phyloP scores from a whole-genome alignment of 768 basidiomycete genomes.

The Erythrobasidium yunnanense region DNA sequence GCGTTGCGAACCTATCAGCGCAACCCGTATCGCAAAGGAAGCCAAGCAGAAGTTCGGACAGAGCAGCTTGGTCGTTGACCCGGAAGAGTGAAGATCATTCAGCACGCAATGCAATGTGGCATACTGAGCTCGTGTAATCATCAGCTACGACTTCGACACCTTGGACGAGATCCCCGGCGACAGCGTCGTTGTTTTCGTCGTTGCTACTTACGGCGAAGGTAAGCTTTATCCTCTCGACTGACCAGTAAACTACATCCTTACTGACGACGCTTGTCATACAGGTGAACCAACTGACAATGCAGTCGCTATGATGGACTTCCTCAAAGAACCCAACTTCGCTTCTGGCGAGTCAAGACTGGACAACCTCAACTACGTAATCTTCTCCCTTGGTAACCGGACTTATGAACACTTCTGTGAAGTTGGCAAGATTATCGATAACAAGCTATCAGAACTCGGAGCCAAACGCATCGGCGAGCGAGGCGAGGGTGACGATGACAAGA shows the following conservation, averaged over 20 bases:
- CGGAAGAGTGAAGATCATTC: conserved; percentile 56
- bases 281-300: conserved; percentile 93
- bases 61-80: conserved; percentile 90
- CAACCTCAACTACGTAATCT: conserved; percentile 87
- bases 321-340: conserved; percentile 76
- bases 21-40: conserved; percentile 93
- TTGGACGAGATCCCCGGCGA: conserved; percentile 82
- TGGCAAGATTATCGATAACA: conserved; percentile 62
- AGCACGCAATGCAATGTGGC: background rate
- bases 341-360: conserved; percentile 63
- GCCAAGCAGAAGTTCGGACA: conserved; percentile 92
- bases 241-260: background rate
- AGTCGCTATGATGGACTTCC: conserved; percentile 81
- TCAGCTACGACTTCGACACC: conserved; percentile 80
- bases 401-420: conserved; percentile 51
- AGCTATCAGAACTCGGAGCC: conserved; percentile 68
- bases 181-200: conserved; percentile 79
- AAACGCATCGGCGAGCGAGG: conserved; percentile 75
- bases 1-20: too few relatives aligned
- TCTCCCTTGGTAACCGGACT: conserved; percentile 59
- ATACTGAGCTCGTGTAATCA: background rate
- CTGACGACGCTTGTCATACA: background rate
- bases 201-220: conserved; percentile 98
- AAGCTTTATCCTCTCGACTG: background rate
- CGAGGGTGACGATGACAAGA: conserved; percentile 97